Conservation (phyloP, 2,329 filamentous ascomycete genomes). For the Apiospora hydei region DNA sequence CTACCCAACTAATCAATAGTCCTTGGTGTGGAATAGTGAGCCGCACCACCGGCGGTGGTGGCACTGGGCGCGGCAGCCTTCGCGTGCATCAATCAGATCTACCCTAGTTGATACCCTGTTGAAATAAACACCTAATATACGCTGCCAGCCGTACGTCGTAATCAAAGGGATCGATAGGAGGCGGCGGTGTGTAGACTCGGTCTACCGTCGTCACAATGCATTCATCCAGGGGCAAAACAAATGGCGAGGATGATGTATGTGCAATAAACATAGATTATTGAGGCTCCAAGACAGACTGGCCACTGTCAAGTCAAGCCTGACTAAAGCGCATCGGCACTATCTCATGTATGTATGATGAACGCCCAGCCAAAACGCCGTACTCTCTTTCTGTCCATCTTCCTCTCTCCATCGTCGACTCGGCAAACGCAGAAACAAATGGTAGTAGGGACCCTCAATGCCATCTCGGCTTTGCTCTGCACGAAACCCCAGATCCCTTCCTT, state of each 20-base stretch:
- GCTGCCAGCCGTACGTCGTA: too few relatives aligned
- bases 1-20: too few relatives aligned
- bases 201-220: background rate
- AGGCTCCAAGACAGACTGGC: constrained; percentile 1
- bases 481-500: background rate
- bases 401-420: background rate
- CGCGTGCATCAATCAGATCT: too few relatives aligned
- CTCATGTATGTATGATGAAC: constrained; percentile 8
- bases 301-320: constrained; percentile 7
- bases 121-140: too few relatives aligned
- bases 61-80: too few relatives aligned
- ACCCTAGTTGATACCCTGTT: too few relatives aligned
- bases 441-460: background rate
- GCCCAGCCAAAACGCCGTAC: constrained; percentile 8
- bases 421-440: background rate
- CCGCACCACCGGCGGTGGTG: too few relatives aligned
- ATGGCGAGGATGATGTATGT: background rate
- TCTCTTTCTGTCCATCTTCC: background rate
- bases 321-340: background rate
- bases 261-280: constrained; percentile 6
- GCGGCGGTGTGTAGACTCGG: too few relatives aligned
- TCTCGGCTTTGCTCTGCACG: background rate
- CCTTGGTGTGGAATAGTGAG: too few relatives aligned
- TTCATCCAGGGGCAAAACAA: background rate
- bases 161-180: too few relatives aligned